Conservation (phyloP, 306 rosid species). For the Vigna trinervia region DNA sequence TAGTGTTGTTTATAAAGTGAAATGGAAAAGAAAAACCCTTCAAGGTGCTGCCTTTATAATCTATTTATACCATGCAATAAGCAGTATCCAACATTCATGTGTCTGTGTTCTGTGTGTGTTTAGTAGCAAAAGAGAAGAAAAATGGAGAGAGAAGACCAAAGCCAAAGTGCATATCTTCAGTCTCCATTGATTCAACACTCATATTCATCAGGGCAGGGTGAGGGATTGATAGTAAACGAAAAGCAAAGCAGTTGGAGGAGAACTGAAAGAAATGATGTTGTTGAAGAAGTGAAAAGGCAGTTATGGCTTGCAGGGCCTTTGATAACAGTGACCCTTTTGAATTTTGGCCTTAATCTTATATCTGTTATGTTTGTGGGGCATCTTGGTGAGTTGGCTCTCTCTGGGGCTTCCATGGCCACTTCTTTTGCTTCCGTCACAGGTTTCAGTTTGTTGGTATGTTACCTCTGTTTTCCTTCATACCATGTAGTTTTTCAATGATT, state of each 20-base stretch:
- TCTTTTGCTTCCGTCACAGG: conserved; percentile 83
- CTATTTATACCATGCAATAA: background rate
- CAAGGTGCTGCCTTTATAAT: background rate
- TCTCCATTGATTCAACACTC: conserved; percentile 51
- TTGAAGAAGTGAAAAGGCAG: conserved; percentile 73
- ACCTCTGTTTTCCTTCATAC: conserved; percentile 23
- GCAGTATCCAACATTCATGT: background rate
- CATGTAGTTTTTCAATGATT: background rate
- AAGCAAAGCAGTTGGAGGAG: conserved; percentile 4
- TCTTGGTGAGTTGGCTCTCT: conserved; percentile 71
- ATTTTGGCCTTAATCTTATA: conserved; percentile 55
- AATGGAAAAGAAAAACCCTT: background rate
- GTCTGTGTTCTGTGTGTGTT: background rate
- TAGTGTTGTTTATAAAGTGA: too few relatives aligned
- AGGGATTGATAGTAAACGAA: background rate
- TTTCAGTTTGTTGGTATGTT: conserved; percentile 67
- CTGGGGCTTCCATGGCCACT: conserved; percentile 88
- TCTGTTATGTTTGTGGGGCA: conserved; percentile 86
- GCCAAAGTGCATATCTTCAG: conserved; percentile 23
- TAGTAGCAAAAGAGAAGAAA: background rate
- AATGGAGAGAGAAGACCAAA: conserved; percentile 53
- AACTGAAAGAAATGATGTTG: conserved; percentile 22
- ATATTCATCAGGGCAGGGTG: background rate
- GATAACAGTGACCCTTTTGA: conserved; percentile 56
- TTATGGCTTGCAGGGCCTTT: conserved; percentile 86